A percentile compares a stretch with the other conserved stretches of the same genome.
phyloP scores from a whole-genome alignment of 176 grass and related monocot genomes.

The Neostapfia colusana region DNA sequence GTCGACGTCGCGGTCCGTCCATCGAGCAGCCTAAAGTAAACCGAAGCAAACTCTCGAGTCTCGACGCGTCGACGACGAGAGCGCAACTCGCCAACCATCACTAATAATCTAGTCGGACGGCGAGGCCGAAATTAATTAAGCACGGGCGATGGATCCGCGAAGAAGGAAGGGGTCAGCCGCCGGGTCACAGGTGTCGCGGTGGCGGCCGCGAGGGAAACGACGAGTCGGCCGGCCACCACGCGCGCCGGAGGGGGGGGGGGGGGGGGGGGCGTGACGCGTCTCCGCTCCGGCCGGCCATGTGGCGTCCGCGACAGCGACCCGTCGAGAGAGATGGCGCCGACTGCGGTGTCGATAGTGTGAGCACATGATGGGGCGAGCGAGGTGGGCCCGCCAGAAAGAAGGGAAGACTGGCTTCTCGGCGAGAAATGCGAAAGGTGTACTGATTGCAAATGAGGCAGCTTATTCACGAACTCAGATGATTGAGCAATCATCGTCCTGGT shows the following conservation, averaged over 20 bases:
- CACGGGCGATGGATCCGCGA: background rate
- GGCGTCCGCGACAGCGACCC: constrained; percentile 43
- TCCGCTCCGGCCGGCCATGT: constrained; percentile 34
- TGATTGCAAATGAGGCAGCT: too few relatives aligned
- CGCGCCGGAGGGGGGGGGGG: background rate
- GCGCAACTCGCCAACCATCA: constrained; percentile 30
- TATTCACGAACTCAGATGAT: constrained; percentile 24
- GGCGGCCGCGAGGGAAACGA: constrained; percentile 14
- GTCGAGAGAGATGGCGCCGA: background rate
- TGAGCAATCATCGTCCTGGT: background rate
- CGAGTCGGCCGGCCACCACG: constrained; percentile 14
- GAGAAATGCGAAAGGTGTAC: background rate
- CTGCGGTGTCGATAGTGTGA: constrained; percentile 13
- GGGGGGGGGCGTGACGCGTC: background rate
- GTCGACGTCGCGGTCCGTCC: background rate
- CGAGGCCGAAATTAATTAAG: background rate
- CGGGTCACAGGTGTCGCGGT: background rate
- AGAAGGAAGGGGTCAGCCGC: background rate
- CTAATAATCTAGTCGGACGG: background rate
- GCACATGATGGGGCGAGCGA: background rate
- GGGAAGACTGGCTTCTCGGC: background rate
- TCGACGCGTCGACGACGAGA: background rate
- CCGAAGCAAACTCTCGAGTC: background rate
- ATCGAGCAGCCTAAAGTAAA: constrained; percentile 4
- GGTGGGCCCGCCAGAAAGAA: background rate